Percentiles rank a stretch among this genome's conserved stretches.
These are phyloP conservation scores for Mycena leptocephala DNA, from an alignment of 768 basidiomycete species.

Conservation along the genomic window DNA sequence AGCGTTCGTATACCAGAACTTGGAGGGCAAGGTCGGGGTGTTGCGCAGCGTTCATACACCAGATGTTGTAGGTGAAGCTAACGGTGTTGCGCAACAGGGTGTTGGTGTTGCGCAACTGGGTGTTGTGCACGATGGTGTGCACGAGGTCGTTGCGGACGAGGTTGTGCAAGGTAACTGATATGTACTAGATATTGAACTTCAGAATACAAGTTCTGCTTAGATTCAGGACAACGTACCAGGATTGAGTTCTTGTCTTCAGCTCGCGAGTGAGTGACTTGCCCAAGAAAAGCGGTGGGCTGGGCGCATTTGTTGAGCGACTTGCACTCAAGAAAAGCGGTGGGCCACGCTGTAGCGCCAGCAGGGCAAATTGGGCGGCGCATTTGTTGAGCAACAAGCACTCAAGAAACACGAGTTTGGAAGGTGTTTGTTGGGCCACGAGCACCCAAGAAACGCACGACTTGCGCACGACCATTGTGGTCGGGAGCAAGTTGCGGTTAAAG, in stretches of 20 bases:
- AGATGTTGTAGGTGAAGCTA: no score
- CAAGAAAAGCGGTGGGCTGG: no score
- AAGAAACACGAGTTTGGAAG: not conserved
- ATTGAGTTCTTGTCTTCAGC: not conserved
- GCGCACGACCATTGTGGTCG: not conserved
- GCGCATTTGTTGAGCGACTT: not conserved
- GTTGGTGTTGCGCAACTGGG: no score
- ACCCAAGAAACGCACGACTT: conserved; percentile 15
- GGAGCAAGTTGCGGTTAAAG: not conserved
- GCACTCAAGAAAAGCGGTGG: conserved; percentile 9
- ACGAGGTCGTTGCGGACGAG: no score
- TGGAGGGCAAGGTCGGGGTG: not conserved
- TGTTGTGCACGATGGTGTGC: no score
- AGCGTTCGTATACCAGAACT: conserved; percentile 4
- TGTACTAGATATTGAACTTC: no score
- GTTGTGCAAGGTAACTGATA: no score
- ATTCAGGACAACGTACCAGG: not conserved
- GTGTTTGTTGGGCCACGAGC: conserved; percentile 4
- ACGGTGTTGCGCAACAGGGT: no score
- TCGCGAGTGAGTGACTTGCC: not conserved
- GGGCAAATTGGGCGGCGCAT: not conserved
- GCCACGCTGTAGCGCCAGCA: no score
- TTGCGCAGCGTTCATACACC: not conserved
- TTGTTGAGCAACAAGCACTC: not conserved
- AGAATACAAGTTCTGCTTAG: not conserved